A percentile compares a stretch with the other conserved stretches of the same genome.
Conservation (phyloP, 176 grass and related monocot species). For the Sorghum bicolor region Sorghum_bicolor_NCBIv3 NC_012876.2:226501-227000, state of each 20-base stretch:
- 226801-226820: not conserved
- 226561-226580: not conserved
- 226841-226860: not conserved
- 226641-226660: constrained; percentile 54
- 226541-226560: not conserved
- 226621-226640: constrained; percentile 60
- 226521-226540: not conserved
- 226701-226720: constrained; percentile 69
- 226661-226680: constrained; percentile 63
- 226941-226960: not conserved
- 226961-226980: not conserved
- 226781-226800: not conserved
- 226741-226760: constrained; percentile 55
- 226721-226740: constrained; percentile 46
- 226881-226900: not conserved
- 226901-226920: not conserved
- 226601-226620: not conserved
- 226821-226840: not conserved
- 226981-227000: not conserved
- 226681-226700: constrained; percentile 49
- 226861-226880: not conserved
- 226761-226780: constrained; percentile 48
- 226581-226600: not conserved
- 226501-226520: not conserved
- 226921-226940: not conserved